These are phyloP conservation scores for Wickerhamiella kurtzmanii DNA, from an alignment of 805 yeast genomes.

Conservation along the genomic window DNA sequence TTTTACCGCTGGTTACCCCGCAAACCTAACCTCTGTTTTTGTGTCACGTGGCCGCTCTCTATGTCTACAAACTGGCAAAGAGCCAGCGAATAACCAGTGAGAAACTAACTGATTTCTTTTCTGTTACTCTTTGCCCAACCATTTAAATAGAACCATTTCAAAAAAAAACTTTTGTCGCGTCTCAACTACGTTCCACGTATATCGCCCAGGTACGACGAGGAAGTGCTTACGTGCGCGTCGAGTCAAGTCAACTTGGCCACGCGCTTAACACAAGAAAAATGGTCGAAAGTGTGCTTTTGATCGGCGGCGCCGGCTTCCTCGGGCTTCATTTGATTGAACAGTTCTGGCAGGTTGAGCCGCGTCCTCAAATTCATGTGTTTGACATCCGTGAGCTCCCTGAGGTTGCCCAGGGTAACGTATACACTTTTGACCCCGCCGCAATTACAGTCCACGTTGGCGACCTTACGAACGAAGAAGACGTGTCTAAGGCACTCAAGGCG, in stretches of 20 bases:
- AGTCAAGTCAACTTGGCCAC: not conserved
- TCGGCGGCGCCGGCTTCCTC: constrained; percentile 94
- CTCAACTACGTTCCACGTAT: too few relatives aligned
- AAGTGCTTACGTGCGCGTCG: not conserved
- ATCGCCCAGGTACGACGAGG: too few relatives aligned
- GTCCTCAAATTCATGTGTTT: constrained; percentile 69
- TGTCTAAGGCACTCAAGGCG: constrained; percentile 43
- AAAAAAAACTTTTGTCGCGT: too few relatives aligned
- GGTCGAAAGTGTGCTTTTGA: constrained; percentile 49
- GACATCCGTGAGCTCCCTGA: constrained; percentile 83
- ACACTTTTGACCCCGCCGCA: constrained; percentile 50
- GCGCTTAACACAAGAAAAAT: too few relatives aligned
- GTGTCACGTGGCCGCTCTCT: too few relatives aligned
- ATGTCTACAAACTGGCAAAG: too few relatives aligned
- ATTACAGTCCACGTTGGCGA: constrained; percentile 69
- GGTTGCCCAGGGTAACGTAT: constrained; percentile 39
- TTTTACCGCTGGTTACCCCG: too few relatives aligned
- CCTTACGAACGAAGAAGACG: constrained; percentile 59
- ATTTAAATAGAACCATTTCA: too few relatives aligned
- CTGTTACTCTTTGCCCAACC: too few relatives aligned
- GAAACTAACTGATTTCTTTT: too few relatives aligned
- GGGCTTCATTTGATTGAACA: constrained; percentile 86
- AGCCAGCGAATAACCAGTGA: too few relatives aligned
- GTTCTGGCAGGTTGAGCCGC: constrained; percentile 50
- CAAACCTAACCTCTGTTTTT: too few relatives aligned